Evolutionary conservation across 148 eudicot species (phyloP), one percentile per base, ranked within the genome.

Genomic region (Salicornia ramosissima): DNA sequence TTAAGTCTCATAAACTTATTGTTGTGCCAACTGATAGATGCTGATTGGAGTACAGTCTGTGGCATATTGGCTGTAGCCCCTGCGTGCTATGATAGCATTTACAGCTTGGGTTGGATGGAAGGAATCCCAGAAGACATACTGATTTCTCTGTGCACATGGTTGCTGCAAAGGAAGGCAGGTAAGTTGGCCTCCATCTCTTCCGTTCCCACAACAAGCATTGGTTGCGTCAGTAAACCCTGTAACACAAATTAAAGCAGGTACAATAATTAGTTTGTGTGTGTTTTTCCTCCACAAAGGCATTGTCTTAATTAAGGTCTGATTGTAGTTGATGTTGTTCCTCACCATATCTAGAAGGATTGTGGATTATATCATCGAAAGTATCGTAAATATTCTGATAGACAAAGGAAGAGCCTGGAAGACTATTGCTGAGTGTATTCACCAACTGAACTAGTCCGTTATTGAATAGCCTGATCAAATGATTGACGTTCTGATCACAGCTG

Each of bases 31-130:
- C 66, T 78, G 75, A 71, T 79, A 72, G 70, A 82, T 78, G 73
- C 70, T 82, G 60, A 82, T 72, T 15, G 85, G 85, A 47, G 65
- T 73, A 64, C 85, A 82, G 52, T 82, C 85, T 25, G 80, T 75
- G 67, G 85, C 85, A 6, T 75, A 69, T 29, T 33, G 75, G 71
- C 77, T 82, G 56, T 82, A 82, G 59, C 78, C 67, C 26, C 78
- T 68, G 69, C 68, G 56, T 42, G 85, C 85, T 72, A 82, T 82
- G 26, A 78, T 75, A 49, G 82, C 85, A 69, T 75, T 79, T 33
- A 70, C 77, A 15, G 82, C 85, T 79, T 82, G 85, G 42, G 80
- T 82, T 34, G 85, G 85, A 66, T 82, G 85, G 80, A 71, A 82
- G 26, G 85, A 73, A 76, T 82, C 85, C 85, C 85, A 82, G 45